Evolutionary conservation across 768 basidiomycete genomes (phyloP).

Genomic region (Tephrocybe sp.): DNA sequence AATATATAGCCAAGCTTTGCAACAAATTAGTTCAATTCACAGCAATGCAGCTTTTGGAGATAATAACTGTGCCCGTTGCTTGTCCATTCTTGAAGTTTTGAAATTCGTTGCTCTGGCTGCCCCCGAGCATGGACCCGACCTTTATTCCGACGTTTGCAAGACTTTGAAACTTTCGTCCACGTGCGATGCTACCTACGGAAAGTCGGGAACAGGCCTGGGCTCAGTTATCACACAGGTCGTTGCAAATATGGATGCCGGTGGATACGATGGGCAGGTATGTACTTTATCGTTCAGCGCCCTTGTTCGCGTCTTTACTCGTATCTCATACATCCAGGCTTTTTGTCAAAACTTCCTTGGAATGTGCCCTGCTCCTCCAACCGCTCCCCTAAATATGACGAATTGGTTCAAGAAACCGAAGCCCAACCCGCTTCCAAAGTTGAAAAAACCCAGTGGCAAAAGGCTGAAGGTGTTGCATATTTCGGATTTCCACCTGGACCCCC

Average conservation of each 20-base stretch:
- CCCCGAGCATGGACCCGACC: conserved; percentile 55
- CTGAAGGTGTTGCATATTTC: conserved; percentile 77
- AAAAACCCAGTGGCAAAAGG: conserved; percentile 58
- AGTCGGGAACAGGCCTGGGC: conserved; percentile 40
- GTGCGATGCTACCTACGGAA: conserved; percentile 49
- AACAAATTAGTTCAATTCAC: conserved; percentile 55
- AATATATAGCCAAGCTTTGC: conserved; percentile 50
- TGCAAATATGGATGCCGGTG: conserved; percentile 67
- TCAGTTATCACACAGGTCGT: conserved; percentile 68
- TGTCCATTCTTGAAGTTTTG: conserved; percentile 55
- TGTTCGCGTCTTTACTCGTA: not conserved
- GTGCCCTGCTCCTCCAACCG: conserved; percentile 56
- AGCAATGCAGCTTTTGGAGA: conserved; percentile 50
- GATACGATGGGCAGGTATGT: conserved; percentile 69
- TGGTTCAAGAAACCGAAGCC: conserved; percentile 84
- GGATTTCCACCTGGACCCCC: conserved; percentile 74
- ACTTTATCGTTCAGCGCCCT: not conserved
- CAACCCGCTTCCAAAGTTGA: conserved; percentile 55
- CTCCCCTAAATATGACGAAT: conserved; percentile 56
- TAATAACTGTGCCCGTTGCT: conserved; percentile 57
- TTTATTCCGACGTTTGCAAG: conserved; percentile 61
- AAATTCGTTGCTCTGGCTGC: conserved; percentile 67
- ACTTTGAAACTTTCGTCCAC: conserved; percentile 48
- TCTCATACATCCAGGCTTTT: conserved; percentile 49
- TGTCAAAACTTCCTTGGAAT: conserved; percentile 57